Evolutionary conservation across 176 grass and related monocot genomes (phyloP).

Genomic region (Cenchrus americanus): DNA sequence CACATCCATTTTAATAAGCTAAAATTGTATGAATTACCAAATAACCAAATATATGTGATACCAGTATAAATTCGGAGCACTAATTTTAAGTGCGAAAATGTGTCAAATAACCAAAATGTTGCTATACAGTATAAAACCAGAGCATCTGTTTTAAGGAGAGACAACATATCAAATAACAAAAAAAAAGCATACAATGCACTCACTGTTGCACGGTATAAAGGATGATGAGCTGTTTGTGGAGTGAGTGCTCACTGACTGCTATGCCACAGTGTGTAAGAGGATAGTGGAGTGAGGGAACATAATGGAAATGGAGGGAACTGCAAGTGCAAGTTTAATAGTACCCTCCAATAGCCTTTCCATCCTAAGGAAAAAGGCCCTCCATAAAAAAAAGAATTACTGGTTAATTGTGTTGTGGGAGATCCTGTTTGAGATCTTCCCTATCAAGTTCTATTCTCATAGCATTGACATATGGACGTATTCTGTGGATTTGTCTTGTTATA

Average conservation of each 20-base stretch:
- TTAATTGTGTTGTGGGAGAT: slow-evolving; percentile 37
- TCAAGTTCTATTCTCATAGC: slow-evolving; percentile 40
- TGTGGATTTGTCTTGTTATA: slow-evolving; percentile 47
- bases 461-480: slow-evolving; percentile 42
- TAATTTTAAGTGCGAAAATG: neutral
- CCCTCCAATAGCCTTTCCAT: slow-evolving; percentile 28
- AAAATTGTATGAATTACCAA: neutral
- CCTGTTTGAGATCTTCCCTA: slow-evolving; percentile 64
- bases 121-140: neutral
- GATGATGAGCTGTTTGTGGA: slow-evolving; percentile 42
- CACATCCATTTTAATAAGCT: neutral
- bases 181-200: slow-evolving; percentile 36
- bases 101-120: slow-evolving; percentile 3
- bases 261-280: slow-evolving; percentile 43
- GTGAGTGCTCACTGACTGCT: slow-evolving; percentile 48
- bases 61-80: neutral
- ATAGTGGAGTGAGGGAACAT: slow-evolving; percentile 44
- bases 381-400: slow-evolving; percentile 46
- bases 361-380: neutral
- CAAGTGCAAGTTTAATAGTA: slow-evolving; percentile 60
- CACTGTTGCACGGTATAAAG: slow-evolving; percentile 37
- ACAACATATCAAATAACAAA: slow-evolving; percentile 25
- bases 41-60: neutral
- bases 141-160: neutral
- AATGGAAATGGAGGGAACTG: slow-evolving; percentile 44